These are phyloP conservation scores for Bjerkandera adusta DNA, from an alignment of 1,284 basidiomycete species.

Conservation along the genomic window DNA sequence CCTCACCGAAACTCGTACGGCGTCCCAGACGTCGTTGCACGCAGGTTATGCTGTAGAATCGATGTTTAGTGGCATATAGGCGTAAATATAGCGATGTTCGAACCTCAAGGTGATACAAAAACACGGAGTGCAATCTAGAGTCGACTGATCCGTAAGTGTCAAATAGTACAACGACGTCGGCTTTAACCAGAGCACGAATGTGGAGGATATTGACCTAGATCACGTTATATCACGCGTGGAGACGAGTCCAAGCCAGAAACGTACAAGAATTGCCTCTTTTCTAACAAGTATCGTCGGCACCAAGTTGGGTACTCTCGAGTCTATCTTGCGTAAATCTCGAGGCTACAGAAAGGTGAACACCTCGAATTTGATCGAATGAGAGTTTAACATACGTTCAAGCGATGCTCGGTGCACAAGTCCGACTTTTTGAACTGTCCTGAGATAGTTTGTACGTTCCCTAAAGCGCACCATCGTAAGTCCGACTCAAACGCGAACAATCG, in stretches of 20 bases:
- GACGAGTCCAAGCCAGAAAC: too few species aligned
- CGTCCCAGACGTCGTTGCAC: slow-evolving; percentile 59
- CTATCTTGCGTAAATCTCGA: slow-evolving; percentile 95
- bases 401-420: slow-evolving; percentile 86
- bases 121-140: slow-evolving; percentile 81
- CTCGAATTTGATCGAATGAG: too few species aligned
- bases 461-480: too few species aligned
- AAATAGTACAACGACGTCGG: slow-evolving; percentile 90
- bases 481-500: too few species aligned
- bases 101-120: slow-evolving; percentile 87
- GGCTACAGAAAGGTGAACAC: slow-evolving; percentile 49
- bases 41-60: slow-evolving; percentile 73
- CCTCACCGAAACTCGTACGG: slow-evolving; percentile 89
- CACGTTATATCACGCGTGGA: too few species aligned
- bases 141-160: slow-evolving; percentile 87
- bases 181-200: slow-evolving; percentile 92
- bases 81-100: slow-evolving; percentile 9
- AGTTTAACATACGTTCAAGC: slow-evolving; percentile 77
- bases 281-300: slow-evolving; percentile 93
- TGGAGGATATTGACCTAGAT: slow-evolving; percentile 96
- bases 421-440: slow-evolving; percentile 90
- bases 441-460: slow-evolving; percentile 85
- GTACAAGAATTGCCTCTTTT: slow-evolving; percentile 82
- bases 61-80: slow-evolving; percentile 15
- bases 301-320: slow-evolving; percentile 90